phyloP scores from a whole-genome alignment of 176 grass and related monocot species.

The Tuctoria greenei region DNA sequence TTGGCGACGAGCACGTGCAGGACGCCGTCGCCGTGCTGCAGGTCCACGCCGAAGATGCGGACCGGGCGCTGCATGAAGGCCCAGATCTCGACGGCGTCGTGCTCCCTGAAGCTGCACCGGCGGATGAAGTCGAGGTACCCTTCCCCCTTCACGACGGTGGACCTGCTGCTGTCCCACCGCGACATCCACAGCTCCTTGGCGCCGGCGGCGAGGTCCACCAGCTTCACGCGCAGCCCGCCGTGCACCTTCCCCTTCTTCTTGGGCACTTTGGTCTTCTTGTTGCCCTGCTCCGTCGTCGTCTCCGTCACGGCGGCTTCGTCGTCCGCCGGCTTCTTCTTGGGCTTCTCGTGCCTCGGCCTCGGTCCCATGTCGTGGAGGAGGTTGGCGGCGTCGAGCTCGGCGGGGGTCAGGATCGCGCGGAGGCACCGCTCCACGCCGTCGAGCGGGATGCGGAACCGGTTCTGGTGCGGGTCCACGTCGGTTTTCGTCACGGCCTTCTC shows the following conservation, averaged over 20 bases:
- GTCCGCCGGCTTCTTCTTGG: background rate
- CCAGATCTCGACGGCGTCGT: conserved; percentile 3
- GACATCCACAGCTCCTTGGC: background rate
- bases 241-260: conserved; percentile 17
- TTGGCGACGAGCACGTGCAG: conserved; percentile 41
- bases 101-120: background rate
- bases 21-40: conserved; percentile 38
- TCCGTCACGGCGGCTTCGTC: background rate
- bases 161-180: conserved; percentile 26
- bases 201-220: conserved; percentile 2
- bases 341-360: background rate
- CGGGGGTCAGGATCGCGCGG: conserved; percentile 1
- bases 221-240: conserved; percentile 17
- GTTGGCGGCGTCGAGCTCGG: conserved; percentile 29
- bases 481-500: background rate
- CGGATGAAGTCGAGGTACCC: conserved; percentile 24
- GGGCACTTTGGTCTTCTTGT: conserved; percentile 7
- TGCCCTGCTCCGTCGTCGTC: background rate
- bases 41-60: background rate
- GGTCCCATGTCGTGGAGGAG: background rate
- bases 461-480: conserved; percentile 37
- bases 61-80: conserved; percentile 19
- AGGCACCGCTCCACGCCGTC: background rate
- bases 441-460: conserved; percentile 35
- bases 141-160: conserved; percentile 29